phyloP scores from a whole-genome alignment of 305 asterid species.

The Withania somnifera region DNA sequence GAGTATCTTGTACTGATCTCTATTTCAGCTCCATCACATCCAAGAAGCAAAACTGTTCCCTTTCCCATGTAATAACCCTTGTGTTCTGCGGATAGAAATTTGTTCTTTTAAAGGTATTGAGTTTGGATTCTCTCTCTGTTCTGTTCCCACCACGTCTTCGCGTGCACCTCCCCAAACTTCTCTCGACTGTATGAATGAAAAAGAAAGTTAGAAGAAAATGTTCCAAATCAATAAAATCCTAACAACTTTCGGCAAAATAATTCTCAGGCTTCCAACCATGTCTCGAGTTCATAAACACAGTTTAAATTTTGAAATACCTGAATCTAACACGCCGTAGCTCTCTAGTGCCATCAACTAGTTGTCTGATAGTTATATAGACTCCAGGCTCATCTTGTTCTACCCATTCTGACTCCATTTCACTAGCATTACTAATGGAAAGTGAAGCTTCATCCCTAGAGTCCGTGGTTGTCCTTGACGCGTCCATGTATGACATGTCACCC shows the following conservation, averaged over 20 bases:
- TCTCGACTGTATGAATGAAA: slow-evolving; percentile 50
- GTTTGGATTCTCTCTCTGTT: slow-evolving; percentile 93
- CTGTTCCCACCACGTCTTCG: slow-evolving; percentile 96
- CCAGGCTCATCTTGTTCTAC: slow-evolving; percentile 98
- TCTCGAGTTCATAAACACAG: too few species aligned
- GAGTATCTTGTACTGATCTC: background rate
- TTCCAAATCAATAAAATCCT: background rate
- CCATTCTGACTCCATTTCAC: slow-evolving; percentile 93
- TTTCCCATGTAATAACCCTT: background rate
- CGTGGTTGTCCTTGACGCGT: slow-evolving; percentile 74
- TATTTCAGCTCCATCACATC: background rate
- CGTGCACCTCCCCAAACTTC: slow-evolving; percentile 78
- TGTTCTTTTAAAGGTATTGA: slow-evolving; percentile 52
- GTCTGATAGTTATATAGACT: slow-evolving; percentile 87
- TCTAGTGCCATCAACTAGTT: slow-evolving; percentile 80
- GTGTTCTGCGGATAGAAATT: background rate
- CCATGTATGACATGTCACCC: slow-evolving; percentile 59
- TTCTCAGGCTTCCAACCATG: background rate
- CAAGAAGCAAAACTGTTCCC: background rate
- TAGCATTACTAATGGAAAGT: slow-evolving; percentile 82
- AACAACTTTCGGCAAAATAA: background rate
- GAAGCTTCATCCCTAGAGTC: slow-evolving; percentile 88
- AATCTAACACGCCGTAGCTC: slow-evolving; percentile 96
- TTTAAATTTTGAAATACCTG: slow-evolving; percentile 54
- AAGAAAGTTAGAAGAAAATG: background rate